Base-by-base conservation (phyloP, 768 basidiomycete species). In the Lactarius evosmus region DNA sequence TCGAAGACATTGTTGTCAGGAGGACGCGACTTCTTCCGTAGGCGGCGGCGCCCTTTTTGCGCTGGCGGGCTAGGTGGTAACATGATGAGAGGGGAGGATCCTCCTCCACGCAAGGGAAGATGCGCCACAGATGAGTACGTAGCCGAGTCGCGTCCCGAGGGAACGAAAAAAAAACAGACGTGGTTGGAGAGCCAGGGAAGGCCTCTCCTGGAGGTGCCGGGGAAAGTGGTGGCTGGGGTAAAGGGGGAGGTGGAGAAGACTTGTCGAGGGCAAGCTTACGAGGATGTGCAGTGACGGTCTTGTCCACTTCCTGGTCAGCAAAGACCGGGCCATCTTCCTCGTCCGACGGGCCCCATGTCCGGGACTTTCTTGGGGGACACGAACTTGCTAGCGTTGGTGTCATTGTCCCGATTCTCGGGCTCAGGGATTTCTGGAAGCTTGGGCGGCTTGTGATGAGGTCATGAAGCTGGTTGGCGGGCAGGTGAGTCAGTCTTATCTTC, bases 1-100 rank as follows among this genome's bases (percentile, higher is more conserved):
- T 86, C 86, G 63, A 85, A 82, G 0, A 83, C 78, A 36, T 81
- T 79, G 40, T 74, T 75, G 14, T 78, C 80, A 6, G 89, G 88
- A 8, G 89, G 89, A 12, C 90, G 80, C n/a, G 87, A 88, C 75
- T 92, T 91, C 77, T 92, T 92, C 56, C 88, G 77, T 52, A 91
- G 74, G 41, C 91, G 77, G 19, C 89, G 74, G 34, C 89, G 74
- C 56, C 80, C 79, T 33, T 80, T 79, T 46, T 87, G 85, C 2
- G 83, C 78, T 2, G 87, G 85, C 12, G 88, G 84, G 60, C 83
- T 83, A 1, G 87, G 82, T 16, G 88, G 86, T 3, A 85, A 75
- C 49, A 78, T 77, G 0, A 78, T 79, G 1, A 85, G 78, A n/a
- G 76, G n/a, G n/a, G n/a, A 73, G n/a, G 76, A 73, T 9, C 77